Conservation (phyloP, 768 basidiomycete species). For the Candolleomyces aberdarensis region DNA sequence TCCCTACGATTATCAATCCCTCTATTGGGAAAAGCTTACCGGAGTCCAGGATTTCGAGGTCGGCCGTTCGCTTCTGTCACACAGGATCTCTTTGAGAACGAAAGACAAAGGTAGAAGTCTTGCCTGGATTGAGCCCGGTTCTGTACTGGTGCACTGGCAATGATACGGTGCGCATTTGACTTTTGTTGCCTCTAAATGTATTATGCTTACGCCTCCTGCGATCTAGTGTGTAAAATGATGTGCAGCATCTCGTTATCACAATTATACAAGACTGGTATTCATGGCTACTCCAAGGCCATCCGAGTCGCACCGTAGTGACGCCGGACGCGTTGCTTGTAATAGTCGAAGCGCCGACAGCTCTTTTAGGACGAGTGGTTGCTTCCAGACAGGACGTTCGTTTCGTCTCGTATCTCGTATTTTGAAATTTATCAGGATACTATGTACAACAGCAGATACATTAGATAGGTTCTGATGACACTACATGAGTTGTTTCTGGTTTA, state of each 20-base stretch:
- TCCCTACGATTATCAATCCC: slow-evolving; percentile 59
- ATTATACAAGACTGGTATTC: slow-evolving; percentile 70
- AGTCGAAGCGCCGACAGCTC: no score
- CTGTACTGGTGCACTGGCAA: slow-evolving; percentile 67
- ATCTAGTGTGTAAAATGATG: slow-evolving; percentile 56
- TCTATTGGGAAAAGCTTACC: slow-evolving; percentile 37
- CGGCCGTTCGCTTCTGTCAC: slow-evolving; percentile 57
- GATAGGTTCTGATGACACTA: no score
- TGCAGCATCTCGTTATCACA: slow-evolving; percentile 70
- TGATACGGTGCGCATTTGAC: slow-evolving; percentile 34
- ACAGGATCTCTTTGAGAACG: slow-evolving; percentile 59
- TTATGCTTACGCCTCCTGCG: slow-evolving; percentile 23
- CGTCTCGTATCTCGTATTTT: no score
- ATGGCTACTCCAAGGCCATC: slow-evolving; percentile 43
- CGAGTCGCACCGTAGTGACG: slow-evolving; percentile 2
- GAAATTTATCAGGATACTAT: no score
- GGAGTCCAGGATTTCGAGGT: slow-evolving; percentile 43
- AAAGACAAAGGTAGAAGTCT: slow-evolving; percentile 72
- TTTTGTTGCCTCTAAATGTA: not conserved
- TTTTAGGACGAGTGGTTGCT: no score
- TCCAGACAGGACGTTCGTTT: no score
- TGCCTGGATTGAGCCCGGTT: slow-evolving; percentile 52
- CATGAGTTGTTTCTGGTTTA: no score
- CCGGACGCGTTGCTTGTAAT: no score
- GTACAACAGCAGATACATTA: no score